Percentiles rank a stretch among this genome's conserved stretches.
Conservation (phyloP, 257 asterid species). For the Linaria vulgaris region DNA sequence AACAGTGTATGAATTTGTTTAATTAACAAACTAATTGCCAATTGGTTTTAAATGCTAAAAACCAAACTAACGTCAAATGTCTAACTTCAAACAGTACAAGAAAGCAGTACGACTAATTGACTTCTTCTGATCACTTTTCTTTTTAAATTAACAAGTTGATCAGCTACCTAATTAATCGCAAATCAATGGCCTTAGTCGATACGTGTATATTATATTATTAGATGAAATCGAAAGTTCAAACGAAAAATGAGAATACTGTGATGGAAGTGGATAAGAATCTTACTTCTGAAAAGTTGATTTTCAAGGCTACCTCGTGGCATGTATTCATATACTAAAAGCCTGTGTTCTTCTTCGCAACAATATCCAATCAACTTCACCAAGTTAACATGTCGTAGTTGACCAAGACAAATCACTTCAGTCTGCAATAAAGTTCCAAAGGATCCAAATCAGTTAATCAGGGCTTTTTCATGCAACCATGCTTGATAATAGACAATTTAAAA, state of each 20-base stretch:
- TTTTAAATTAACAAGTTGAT: conserved; percentile 1
- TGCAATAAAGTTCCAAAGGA: background rate
- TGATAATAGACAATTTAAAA: too few species aligned
- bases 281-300: too few species aligned
- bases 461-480: too few species aligned
- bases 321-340: too few species aligned
- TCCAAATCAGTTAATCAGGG: too few species aligned
- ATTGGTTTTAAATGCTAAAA: background rate
- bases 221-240: background rate
- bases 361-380: too few species aligned
- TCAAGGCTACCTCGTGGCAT: too few species aligned
- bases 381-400: too few species aligned
- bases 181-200: background rate
- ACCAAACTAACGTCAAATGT: conserved; percentile 19
- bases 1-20: conserved; percentile 13
- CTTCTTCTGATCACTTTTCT: conserved; percentile 18
- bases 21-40: conserved; percentile 16
- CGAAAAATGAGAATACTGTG: too few species aligned
- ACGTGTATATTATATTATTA: background rate
- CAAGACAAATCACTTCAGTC: too few species aligned
- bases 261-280: too few species aligned
- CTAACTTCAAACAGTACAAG: conserved; percentile 26
- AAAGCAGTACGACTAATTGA: conserved; percentile 21
- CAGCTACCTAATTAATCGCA: background rate
- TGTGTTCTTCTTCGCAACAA: too few species aligned